phyloP scores from a whole-genome alignment of 2,329 filamentous ascomycete species.

The Aspergillus sp. region DNA sequence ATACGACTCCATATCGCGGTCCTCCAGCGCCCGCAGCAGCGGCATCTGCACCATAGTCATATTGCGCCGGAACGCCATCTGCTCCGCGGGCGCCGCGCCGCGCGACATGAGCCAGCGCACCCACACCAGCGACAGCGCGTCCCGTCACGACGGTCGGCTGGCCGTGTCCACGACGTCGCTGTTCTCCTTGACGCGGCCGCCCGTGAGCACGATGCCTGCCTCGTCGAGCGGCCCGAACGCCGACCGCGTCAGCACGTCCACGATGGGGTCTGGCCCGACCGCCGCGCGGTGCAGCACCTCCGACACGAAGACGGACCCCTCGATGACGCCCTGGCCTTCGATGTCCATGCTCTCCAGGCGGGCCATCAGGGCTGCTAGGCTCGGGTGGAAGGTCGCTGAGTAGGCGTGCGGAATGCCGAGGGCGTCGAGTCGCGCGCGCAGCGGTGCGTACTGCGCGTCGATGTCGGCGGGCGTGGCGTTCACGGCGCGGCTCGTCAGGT shows the following conservation, averaged over 20 bases:
- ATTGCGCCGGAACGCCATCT: constrained; percentile 37
- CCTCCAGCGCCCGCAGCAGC: constrained; percentile 21
- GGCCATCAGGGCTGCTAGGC: not conserved
- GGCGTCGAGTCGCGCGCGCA: not conserved
- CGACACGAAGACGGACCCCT: constrained; percentile 1
- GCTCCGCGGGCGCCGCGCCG: constrained; percentile 24
- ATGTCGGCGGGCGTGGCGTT: not conserved
- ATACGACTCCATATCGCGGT: constrained; percentile 31
- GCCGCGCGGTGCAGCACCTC: constrained; percentile 15
- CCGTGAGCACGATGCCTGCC: not conserved
- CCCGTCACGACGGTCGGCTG: constrained; percentile 44
- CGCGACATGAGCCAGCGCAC: constrained; percentile 21
- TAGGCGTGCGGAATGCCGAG: not conserved
- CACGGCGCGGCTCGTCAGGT: not conserved
- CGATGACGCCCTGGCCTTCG: not conserved
- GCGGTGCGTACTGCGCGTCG: not conserved
- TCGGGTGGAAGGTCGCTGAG: not conserved
- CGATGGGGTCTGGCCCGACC: constrained; percentile 7
- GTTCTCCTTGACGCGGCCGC: constrained; percentile 29
- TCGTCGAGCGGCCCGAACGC: not conserved
- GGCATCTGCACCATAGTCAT: constrained; percentile 29
- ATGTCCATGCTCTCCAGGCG: not conserved
- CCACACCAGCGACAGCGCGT: constrained; percentile 36
- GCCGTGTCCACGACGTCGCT: constrained; percentile 37
- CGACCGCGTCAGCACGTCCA: not conserved